Conservation (phyloP, 345 rosid genomes). For the Aurinia saxatilis region DNA sequence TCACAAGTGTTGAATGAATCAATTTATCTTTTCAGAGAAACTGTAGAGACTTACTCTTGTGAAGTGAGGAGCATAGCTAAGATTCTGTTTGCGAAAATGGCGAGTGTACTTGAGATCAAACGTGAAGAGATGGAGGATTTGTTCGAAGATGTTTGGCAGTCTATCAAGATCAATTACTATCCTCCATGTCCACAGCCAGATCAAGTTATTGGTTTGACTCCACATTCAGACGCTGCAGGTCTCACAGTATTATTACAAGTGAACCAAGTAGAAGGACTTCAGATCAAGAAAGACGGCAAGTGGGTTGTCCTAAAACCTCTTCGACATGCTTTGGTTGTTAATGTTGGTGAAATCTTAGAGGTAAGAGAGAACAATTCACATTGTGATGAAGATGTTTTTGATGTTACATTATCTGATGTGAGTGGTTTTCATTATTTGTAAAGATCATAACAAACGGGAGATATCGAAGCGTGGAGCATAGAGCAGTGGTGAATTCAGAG, state of each 20-base stretch:
- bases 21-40: constrained; percentile 20
- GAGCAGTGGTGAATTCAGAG: constrained; percentile 34
- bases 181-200: constrained; percentile 40
- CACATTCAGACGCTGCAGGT: constrained; percentile 35
- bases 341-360: constrained; percentile 47
- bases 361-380: constrained; percentile 10
- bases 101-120: constrained; percentile 20
- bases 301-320: constrained; percentile 38
- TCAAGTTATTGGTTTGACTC: constrained; percentile 26
- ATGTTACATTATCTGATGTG: not conserved
- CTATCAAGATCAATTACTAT: constrained; percentile 31
- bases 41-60: constrained; percentile 25
- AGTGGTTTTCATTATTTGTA: not conserved
- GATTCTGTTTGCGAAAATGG: constrained; percentile 20
- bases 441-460: constrained; percentile 44
- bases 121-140: constrained; percentile 27
- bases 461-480: constrained; percentile 42
- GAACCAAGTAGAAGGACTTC: constrained; percentile 35
- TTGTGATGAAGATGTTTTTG: not conserved
- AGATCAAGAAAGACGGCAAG: constrained; percentile 29
- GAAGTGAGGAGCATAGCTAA: constrained; percentile 26
- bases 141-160: constrained; percentile 30
- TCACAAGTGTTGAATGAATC: not conserved
- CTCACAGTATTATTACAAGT: constrained; percentile 35
- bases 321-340: constrained; percentile 35